These are phyloP conservation scores for Chaetothyriales sp. DNA, from an alignment of 2,329 filamentous ascomycete genomes.

Conservation along the genomic window DNA sequence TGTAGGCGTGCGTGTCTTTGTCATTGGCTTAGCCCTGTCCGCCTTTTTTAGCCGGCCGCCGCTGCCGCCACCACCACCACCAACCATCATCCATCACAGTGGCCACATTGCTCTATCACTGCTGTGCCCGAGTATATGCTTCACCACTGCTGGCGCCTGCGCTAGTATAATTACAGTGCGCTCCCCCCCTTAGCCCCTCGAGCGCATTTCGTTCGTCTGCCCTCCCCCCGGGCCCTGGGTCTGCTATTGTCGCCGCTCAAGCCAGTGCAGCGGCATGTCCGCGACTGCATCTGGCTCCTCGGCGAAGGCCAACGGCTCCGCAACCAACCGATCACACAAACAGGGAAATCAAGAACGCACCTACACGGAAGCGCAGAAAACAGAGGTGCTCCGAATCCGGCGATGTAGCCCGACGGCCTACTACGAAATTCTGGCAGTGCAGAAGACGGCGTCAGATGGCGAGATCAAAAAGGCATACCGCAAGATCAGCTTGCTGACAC, in stretches of 20 bases:
- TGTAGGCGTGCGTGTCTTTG: neutral
- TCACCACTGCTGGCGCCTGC: neutral
- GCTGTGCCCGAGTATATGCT: neutral
- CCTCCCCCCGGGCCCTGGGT: neutral
- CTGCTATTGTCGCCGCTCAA: neutral
- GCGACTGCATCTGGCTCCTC: slow-evolving; percentile 34
- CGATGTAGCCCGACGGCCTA: slow-evolving; percentile 74
- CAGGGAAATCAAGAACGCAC: slow-evolving; percentile 39
- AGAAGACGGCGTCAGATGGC: slow-evolving; percentile 51
- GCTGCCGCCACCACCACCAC: slow-evolving; percentile 1
- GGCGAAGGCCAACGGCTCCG: slow-evolving; percentile 25
- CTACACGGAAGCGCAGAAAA: slow-evolving; percentile 80
- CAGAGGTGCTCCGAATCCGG: slow-evolving; percentile 76
- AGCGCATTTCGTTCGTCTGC: neutral
- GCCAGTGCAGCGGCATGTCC: slow-evolving; percentile 18
- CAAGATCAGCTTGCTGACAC: slow-evolving; percentile 82
- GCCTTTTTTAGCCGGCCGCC: neutral
- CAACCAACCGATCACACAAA: slow-evolving; percentile 33
- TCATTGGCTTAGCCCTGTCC: neutral
- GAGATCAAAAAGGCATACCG: slow-evolving; percentile 98
- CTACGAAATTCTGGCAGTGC: slow-evolving; percentile 81
- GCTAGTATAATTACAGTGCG: neutral
- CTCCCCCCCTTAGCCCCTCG: neutral
- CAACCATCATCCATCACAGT: neutral
- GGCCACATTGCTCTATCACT: neutral